These are phyloP conservation scores for Erythrobasidium hasegawianum DNA, from an alignment of 1,284 basidiomycete species.

Conservation along the genomic window DNA sequence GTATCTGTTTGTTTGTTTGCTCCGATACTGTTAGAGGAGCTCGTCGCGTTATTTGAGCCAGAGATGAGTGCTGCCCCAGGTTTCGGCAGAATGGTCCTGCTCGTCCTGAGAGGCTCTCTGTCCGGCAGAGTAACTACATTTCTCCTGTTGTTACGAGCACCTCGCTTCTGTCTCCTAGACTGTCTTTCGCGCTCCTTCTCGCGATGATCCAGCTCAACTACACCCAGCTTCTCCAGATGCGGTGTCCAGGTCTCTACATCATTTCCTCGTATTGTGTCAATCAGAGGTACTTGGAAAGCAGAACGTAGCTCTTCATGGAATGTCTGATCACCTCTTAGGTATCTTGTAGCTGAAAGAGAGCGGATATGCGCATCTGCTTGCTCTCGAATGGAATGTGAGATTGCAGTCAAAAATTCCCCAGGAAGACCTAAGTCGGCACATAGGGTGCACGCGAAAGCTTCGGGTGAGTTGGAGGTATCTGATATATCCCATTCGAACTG, in stretches of 20 bases:
- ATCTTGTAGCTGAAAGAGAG: constrained; percentile 84
- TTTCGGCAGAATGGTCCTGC: constrained; percentile 60
- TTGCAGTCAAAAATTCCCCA: constrained; percentile 92
- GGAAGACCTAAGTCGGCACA: constrained; percentile 82
- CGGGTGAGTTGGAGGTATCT: constrained; percentile 72
- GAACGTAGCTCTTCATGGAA: constrained; percentile 88
- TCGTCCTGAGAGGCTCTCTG: constrained; percentile 85
- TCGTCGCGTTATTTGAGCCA: not conserved
- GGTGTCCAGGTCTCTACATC: constrained; percentile 67
- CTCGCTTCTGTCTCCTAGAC: constrained; percentile 73
- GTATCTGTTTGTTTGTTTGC: not conserved
- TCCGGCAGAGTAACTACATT: constrained; percentile 88
- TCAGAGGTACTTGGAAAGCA: constrained; percentile 78
- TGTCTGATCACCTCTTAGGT: constrained; percentile 72
- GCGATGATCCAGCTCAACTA: constrained; percentile 78
- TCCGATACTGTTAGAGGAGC: not conserved
- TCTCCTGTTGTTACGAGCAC: constrained; percentile 67
- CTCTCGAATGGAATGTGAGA: constrained; percentile 92
- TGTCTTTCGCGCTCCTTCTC: constrained; percentile 88
- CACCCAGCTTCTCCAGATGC: constrained; percentile 78
- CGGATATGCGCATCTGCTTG: constrained; percentile 89
- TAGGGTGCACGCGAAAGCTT: constrained; percentile 87
- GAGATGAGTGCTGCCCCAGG: constrained; percentile 49
- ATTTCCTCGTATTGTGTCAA: constrained; percentile 59
- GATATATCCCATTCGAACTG: constrained; percentile 98